phyloP scores from a whole-genome alignment of 1,284 basidiomycete genomes.

The Clitocybe nebularis region DNA sequence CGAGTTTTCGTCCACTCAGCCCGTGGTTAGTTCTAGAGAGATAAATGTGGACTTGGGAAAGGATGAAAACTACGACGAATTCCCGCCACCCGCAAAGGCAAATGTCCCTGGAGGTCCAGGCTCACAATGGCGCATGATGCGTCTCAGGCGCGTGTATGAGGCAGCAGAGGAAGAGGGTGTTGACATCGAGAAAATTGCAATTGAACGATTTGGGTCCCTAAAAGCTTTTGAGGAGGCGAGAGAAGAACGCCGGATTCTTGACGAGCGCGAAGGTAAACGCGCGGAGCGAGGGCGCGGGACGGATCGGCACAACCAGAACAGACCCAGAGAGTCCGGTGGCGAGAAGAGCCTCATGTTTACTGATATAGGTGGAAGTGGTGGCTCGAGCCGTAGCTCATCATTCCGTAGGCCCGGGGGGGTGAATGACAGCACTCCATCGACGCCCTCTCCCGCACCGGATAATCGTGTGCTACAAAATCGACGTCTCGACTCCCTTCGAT shows the following conservation, averaged over 20 bases:
- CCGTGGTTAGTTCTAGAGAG: constrained; percentile 66
- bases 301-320: constrained; percentile 30
- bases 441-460: constrained; percentile 48
- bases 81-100: constrained; percentile 47
- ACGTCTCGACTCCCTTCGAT: constrained; percentile 51
- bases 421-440: constrained; percentile 52
- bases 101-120: constrained; percentile 83
- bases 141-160: constrained; percentile 86
- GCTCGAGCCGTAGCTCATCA: constrained; percentile 73
- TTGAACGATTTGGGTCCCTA: constrained; percentile 84
- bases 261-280: constrained; percentile 68
- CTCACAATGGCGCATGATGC: constrained; percentile 97
- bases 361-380: constrained; percentile 55
- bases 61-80: constrained; percentile 50
- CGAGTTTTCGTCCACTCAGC: constrained; percentile 34
- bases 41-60: constrained; percentile 78
- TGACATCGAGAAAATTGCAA: constrained; percentile 76
- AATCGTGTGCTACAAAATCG: constrained; percentile 38
- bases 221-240: constrained; percentile 86
- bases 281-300: constrained; percentile 35
- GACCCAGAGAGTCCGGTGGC: constrained; percentile 31
- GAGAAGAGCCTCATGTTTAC: constrained; percentile 68
- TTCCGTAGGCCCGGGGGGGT: constrained; percentile 73
- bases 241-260: constrained; percentile 81
- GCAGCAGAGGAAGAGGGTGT: constrained; percentile 82